Percentiles rank a stretch among this genome's conserved stretches.
phyloP scores from a whole-genome alignment of 1,284 basidiomycete species.

The Acaromyces ingoldii region DNA sequence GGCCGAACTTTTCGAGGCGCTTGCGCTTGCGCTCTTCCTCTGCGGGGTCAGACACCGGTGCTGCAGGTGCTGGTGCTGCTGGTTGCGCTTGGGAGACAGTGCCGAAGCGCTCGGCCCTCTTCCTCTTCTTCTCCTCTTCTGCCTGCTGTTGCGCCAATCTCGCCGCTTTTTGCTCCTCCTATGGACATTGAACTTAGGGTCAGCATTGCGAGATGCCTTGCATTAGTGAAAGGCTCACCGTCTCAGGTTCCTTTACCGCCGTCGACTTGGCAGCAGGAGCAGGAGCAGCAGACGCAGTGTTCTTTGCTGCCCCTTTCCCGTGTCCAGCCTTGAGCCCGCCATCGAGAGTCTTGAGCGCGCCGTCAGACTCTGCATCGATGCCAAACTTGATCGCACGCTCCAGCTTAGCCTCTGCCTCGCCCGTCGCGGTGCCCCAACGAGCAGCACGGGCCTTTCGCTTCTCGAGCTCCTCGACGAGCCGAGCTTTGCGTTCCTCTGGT shows the following conservation, averaged over 20 bases:
- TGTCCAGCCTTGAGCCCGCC: slow-evolving; percentile 6
- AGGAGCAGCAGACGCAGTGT: background rate
- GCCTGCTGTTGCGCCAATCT: slow-evolving; percentile 14
- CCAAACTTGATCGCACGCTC: slow-evolving; percentile 43
- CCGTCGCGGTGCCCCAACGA: slow-evolving; percentile 38
- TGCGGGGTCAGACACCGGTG: slow-evolving; percentile 5
- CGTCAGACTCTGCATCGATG: slow-evolving; percentile 15
- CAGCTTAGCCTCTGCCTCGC: slow-evolving; percentile 38
- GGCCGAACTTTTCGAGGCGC: slow-evolving; percentile 18
- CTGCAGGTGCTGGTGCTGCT: background rate
- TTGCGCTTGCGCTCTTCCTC: slow-evolving; percentile 35
- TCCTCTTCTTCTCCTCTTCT: slow-evolving; percentile 29
- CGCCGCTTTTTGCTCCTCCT: slow-evolving; percentile 17
- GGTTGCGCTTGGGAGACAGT: background rate
- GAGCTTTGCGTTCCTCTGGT: slow-evolving; percentile 21
- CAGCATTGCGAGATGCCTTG: no score
- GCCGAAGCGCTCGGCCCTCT: slow-evolving; percentile 15
- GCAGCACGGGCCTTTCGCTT: slow-evolving; percentile 42
- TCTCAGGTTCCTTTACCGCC: slow-evolving; percentile 15
- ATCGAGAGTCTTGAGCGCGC: slow-evolving; percentile 1
- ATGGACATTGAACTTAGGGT: no score
- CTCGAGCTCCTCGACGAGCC: slow-evolving; percentile 35
- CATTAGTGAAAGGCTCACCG: slow-evolving; percentile 9
- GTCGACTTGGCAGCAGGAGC: background rate
- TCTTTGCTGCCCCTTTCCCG: background rate